A percentile compares a stretch with the other conserved stretches of the same genome.
Conservation (phyloP, 257 asterid species). For the Verbena officinalis region DNA sequence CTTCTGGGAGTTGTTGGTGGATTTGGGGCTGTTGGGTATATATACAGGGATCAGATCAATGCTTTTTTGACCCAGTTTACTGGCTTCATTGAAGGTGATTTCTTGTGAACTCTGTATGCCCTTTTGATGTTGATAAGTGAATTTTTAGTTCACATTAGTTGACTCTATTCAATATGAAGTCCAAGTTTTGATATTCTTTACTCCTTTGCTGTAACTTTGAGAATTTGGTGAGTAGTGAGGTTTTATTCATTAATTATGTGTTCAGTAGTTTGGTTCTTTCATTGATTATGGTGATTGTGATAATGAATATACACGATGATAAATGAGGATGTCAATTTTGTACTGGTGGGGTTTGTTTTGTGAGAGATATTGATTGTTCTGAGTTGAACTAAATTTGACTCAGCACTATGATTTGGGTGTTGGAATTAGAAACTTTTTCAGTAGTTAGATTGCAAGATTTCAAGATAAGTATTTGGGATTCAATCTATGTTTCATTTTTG, state of each 20-base stretch:
- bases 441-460: background rate
- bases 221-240: too few relatives aligned
- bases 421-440: background rate
- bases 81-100: slow-evolving; percentile 57
- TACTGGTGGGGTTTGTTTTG: slow-evolving; percentile 17
- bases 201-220: slow-evolving; percentile 8
- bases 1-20: slow-evolving; percentile 83
- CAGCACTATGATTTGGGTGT: slow-evolving; percentile 6
- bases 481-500: background rate
- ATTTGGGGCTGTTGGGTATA: slow-evolving; percentile 75
- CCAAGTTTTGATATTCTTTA: slow-evolving; percentile 17
- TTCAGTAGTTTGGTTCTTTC: background rate
- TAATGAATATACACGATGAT: slow-evolving; percentile 11
- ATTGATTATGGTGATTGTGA: background rate
- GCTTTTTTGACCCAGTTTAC: slow-evolving; percentile 79
- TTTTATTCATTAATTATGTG: background rate
- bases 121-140: slow-evolving; percentile 15
- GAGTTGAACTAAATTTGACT: slow-evolving; percentile 5
- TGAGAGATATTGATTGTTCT: slow-evolving; percentile 9
- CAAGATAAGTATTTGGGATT: background rate
- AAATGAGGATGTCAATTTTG: background rate
- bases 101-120: background rate
- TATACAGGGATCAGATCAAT: slow-evolving; percentile 88
- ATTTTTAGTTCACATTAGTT: background rate
- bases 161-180: slow-evolving; percentile 10